phyloP scores from a whole-genome alignment of 2,329 filamentous ascomycete genomes.

The Ophioceras dolichostomum region DNA sequence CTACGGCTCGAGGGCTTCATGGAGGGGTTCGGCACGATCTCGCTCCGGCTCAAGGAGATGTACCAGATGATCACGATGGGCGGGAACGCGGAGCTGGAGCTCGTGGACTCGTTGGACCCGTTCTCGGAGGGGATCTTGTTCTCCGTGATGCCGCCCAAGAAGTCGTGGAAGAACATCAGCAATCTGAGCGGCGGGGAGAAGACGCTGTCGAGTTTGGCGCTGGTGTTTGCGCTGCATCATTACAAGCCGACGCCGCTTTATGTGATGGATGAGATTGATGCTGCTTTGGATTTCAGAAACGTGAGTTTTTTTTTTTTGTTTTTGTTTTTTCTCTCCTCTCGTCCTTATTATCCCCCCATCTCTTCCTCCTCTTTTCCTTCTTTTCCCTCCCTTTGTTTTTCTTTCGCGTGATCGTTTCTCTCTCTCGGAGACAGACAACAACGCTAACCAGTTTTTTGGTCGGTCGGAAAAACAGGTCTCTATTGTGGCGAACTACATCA shows the following conservation, averaged over 20 bases:
- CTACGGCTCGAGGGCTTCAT: slow-evolving; percentile 93
- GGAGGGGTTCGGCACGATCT: slow-evolving; percentile 93
- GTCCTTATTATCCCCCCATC: neutral
- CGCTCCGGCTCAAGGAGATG: slow-evolving; percentile 94
- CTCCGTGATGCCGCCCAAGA: slow-evolving; percentile 98
- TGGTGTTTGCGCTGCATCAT: slow-evolving; percentile 97
- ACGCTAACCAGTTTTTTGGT: no score
- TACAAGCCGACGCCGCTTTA: slow-evolving; percentile 97
- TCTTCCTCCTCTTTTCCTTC: slow-evolving; percentile 2
- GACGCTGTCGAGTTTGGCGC: slow-evolving; percentile 80
- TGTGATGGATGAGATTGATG: slow-evolving; percentile 99
- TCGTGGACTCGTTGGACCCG: slow-evolving; percentile 90
- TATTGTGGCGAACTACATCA: slow-evolving; percentile 98
- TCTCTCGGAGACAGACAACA: no score
- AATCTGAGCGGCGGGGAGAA: slow-evolving; percentile 96
- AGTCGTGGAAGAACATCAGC: slow-evolving; percentile 99
- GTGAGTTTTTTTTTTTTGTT: slow-evolving; percentile 41
- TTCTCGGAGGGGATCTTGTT: slow-evolving; percentile 97
- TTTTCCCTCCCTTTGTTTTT: slow-evolving; percentile 5
- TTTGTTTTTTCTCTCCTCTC: slow-evolving; percentile 6
- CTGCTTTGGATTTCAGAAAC: slow-evolving; percentile 93
- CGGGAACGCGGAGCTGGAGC: slow-evolving; percentile 91
- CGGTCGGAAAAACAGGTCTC: no score
- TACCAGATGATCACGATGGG: slow-evolving; percentile 99
- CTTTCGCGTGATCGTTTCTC: no score